Percentiles rank a stretch among this genome's conserved stretches.
Conservation (phyloP, 2,329 filamentous ascomycete species). For the Trichoderma cornu-damae region DNA sequence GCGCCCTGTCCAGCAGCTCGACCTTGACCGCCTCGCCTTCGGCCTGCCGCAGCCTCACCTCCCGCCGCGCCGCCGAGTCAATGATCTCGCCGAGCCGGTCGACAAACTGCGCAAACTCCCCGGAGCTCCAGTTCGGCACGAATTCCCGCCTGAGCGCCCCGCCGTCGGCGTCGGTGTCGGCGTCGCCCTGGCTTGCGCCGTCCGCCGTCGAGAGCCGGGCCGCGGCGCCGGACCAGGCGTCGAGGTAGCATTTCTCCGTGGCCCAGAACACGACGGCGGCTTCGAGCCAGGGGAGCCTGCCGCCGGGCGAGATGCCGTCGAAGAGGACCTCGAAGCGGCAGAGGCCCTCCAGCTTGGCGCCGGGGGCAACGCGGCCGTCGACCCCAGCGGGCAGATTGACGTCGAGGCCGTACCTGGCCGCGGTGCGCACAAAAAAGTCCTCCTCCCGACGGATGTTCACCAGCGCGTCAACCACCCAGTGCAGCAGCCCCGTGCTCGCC, state of each 20-base stretch:
- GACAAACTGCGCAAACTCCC: constrained; percentile 57
- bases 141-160: constrained; percentile 60
- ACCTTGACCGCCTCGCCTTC: constrained; percentile 30
- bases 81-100: constrained; percentile 49
- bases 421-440: constrained; percentile 61
- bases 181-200: constrained; percentile 20
- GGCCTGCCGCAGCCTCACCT: constrained; percentile 34
- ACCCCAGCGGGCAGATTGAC: constrained; percentile 35
- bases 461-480: constrained; percentile 59
- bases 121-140: constrained; percentile 63
- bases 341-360: constrained; percentile 38
- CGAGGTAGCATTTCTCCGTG: constrained; percentile 62
- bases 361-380: constrained; percentile 25
- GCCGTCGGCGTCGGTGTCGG: constrained; percentile 61
- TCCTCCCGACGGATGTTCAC: constrained; percentile 64
- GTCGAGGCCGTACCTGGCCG: constrained; percentile 53
- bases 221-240: constrained; percentile 53
- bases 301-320: constrained; percentile 43
- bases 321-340: constrained; percentile 44
- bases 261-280: constrained; percentile 70
- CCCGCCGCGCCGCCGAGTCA: constrained; percentile 46
- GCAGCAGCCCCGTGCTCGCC: constrained; percentile 52
- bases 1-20: constrained; percentile 35
- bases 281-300: constrained; percentile 53
- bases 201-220: constrained; percentile 32